Evolutionary conservation across 2,329 filamentous ascomycete genomes (phyloP).

Genomic region (Chrysoporthe austroafricana): DNA sequence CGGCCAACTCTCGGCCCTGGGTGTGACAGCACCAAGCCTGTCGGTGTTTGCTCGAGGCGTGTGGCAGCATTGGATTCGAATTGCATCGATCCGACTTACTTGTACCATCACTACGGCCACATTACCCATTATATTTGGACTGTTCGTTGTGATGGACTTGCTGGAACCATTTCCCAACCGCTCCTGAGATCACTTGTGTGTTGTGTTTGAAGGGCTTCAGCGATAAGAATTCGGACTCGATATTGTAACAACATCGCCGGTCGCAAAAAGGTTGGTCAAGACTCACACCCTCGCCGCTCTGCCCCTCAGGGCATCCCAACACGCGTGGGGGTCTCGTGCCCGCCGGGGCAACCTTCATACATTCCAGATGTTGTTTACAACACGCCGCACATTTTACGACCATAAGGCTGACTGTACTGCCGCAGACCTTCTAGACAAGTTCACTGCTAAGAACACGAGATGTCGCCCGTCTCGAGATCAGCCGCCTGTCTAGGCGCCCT

Average conservation of each 20-base stretch:
- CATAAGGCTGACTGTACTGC: slow-evolving; percentile 8
- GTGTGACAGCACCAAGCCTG: neutral
- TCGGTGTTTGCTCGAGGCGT: neutral
- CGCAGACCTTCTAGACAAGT: neutral
- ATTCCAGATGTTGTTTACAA: slow-evolving; percentile 12
- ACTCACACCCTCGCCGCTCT: neutral
- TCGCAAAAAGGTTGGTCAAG: slow-evolving; percentile 11
- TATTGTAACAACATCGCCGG: neutral
- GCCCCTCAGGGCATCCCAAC: neutral
- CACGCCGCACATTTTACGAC: neutral
- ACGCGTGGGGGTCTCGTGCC: neutral
- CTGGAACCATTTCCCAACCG: neutral
- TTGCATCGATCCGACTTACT: neutral
- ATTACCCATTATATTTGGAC: neutral
- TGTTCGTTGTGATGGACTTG: slow-evolving; percentile 17
- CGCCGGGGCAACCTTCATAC: neutral
- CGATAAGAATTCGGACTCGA: neutral
- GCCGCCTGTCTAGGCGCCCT: slow-evolving; percentile 25
- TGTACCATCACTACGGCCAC: neutral
- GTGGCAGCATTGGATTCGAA: neutral
- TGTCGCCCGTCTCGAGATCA: slow-evolving; percentile 14
- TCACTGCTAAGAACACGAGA: neutral
- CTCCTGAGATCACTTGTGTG: slow-evolving; percentile 10
- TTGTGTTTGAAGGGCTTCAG: slow-evolving; percentile 14
- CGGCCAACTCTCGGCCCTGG: neutral